Evolutionary conservation across 1,284 basidiomycete species (phyloP).

Genomic region (Kalmanozyma brasiliensis): DNA sequence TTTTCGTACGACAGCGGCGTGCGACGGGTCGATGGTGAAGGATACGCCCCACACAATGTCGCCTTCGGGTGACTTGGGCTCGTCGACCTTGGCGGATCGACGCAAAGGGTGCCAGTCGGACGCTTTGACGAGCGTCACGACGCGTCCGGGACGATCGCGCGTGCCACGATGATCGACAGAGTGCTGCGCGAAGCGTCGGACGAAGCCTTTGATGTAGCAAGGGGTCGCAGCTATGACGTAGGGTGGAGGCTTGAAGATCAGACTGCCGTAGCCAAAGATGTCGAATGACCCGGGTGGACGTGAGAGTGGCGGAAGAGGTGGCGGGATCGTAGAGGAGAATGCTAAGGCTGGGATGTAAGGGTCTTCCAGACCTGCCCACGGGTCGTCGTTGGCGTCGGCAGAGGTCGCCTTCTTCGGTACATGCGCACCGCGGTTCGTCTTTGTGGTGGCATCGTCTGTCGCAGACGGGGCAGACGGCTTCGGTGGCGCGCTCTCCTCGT

Average conservation of each 20-base stretch:
- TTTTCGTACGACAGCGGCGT: slow-evolving; percentile 79
- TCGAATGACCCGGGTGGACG: slow-evolving; percentile 60
- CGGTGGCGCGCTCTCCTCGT: slow-evolving; percentile 27
- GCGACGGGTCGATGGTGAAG: slow-evolving; percentile 82
- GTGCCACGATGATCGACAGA: slow-evolving; percentile 80
- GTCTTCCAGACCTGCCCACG: slow-evolving; percentile 31
- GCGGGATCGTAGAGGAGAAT: slow-evolving; percentile 26
- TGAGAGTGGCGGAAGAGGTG: slow-evolving; percentile 23
- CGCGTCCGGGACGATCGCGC: slow-evolving; percentile 73
- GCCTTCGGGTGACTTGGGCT: slow-evolving; percentile 53
- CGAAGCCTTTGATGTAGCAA: slow-evolving; percentile 85
- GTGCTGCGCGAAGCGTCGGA: slow-evolving; percentile 84
- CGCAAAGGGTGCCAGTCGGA: slow-evolving; percentile 76
- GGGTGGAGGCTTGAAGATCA: slow-evolving; percentile 67
- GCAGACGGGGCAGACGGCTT: neutral
- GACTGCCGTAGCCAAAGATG: slow-evolving; percentile 64
- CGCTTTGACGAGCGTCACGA: slow-evolving; percentile 85
- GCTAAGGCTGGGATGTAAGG: slow-evolving; percentile 41
- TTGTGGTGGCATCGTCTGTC: neutral
- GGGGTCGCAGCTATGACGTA: slow-evolving; percentile 69
- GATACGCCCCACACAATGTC: slow-evolving; percentile 83
- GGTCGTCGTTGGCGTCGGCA: slow-evolving; percentile 17
- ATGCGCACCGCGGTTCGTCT: neutral
- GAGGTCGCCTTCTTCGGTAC: neutral
- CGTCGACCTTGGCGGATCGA: slow-evolving; percentile 72